Conservation (phyloP, 108 stramenopile genomes). For the Fragilariopsis cylindrus region DNA sequence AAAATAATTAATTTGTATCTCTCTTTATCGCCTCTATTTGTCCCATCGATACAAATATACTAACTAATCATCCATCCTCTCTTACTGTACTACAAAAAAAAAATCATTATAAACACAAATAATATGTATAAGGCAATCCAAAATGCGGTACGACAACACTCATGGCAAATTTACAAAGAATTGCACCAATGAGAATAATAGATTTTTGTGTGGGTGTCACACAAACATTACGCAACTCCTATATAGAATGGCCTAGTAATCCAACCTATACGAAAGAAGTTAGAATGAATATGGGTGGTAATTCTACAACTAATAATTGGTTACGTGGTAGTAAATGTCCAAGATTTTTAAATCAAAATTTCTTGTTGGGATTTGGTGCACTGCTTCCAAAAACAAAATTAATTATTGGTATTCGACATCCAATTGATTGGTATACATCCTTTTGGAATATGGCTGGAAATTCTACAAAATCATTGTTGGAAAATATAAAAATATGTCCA, state of each 20-base stretch:
- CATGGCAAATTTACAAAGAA: slow-evolving; percentile 6
- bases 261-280: neutral
- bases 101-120: too few relatives aligned
- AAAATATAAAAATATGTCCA: neutral
- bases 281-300: neutral
- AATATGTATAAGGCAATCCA: neutral
- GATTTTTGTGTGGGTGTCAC: slow-evolving; percentile 4
- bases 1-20: too few relatives aligned
- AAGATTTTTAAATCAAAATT: neutral
- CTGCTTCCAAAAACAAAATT: slow-evolving; percentile 63
- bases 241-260: slow-evolving; percentile 6
- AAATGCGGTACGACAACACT: slow-evolving; percentile 16
- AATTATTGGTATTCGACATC: slow-evolving; percentile 74
- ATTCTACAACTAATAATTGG: neutral
- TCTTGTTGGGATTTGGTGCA: neutral
- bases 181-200: slow-evolving; percentile 11
- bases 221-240: slow-evolving; percentile 7
- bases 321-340: slow-evolving; percentile 11
- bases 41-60: too few relatives aligned
- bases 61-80: too few relatives aligned
- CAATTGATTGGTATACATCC: slow-evolving; percentile 67
- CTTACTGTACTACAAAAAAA: too few relatives aligned
- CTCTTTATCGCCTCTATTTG: too few relatives aligned
- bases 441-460: slow-evolving; percentile 38
- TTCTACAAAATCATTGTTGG: neutral